Conservation (phyloP, 768 basidiomycete genomes). For the Psilocybe sp. region DNA sequence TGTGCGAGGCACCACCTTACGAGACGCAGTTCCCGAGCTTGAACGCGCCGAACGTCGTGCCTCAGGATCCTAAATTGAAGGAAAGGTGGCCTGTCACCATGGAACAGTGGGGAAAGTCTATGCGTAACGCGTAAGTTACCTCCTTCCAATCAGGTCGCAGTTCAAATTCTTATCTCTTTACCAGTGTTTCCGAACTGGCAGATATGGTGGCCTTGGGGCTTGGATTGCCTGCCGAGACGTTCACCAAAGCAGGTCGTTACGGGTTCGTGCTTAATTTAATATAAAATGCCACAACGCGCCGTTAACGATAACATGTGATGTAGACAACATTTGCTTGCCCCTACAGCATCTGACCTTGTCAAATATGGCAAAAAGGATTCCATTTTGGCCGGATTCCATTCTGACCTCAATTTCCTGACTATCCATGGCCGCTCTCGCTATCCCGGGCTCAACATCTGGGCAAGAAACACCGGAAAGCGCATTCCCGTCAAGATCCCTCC, state of each 20-base stretch:
- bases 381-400: conserved; percentile 92
- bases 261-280: conserved; percentile 48
- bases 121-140: conserved; percentile 77
- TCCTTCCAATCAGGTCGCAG: neutral
- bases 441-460: conserved; percentile 92
- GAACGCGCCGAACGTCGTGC: conserved; percentile 82
- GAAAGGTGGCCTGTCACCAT: conserved; percentile 69
- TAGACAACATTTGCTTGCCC: conserved; percentile 86
- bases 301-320: neutral
- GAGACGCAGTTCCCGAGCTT: conserved; percentile 73
- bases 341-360: conserved; percentile 86
- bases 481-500: conserved; percentile 85
- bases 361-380: conserved; percentile 79
- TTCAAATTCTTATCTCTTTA: conserved; percentile 7
- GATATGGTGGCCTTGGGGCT: conserved; percentile 87
- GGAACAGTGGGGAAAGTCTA: conserved; percentile 84
- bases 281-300: neutral
- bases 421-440: conserved; percentile 86
- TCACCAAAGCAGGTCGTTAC: conserved; percentile 79
- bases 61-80: conserved; percentile 54
- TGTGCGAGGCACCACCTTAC: conserved; percentile 74
- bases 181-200: conserved; percentile 80
- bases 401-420: conserved; percentile 92
- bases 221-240: conserved; percentile 64
- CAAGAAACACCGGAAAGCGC: conserved; percentile 87